Evolutionary conservation across 306 rosid genomes (phyloP), one percentile per base, ranked within the genome.

Genomic region (Pueraria montana): DNA sequence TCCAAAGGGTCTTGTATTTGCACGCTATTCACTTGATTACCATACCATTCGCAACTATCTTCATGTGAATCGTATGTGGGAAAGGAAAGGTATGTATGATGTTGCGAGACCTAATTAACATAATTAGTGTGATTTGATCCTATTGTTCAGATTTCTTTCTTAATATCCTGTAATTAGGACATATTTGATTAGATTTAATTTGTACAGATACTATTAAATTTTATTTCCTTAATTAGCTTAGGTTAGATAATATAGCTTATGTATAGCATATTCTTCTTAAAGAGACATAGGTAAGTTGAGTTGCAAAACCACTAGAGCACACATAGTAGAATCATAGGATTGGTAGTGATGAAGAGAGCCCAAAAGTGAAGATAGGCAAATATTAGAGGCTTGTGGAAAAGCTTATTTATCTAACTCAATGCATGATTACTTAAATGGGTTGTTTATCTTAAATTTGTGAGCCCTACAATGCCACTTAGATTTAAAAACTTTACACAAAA

Each of bases 11-110:
- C 85, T 96, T 82, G 97, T 93, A 83, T 96, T 96, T 67, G 99
- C 98, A 42, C 97, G 98, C 14, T 96, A 93, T 80, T 96, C 99
- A 26, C 97, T 93, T 42, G 98, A 95, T 87, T 93, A 95, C 86
- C 98, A 93, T 65, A 95, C 99, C 82, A 95, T 95, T 72, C 88
- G 98, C 78, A 95, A 93, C 88, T 91, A 93, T 87, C 76, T 95
- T 83, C 56, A 95, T 6, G 84, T 92, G 66, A 91, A 90, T 77
- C 92, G 99, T 8, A 8, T 69, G 17, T 95, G 99, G 98, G 99
- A 58, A 95, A 92, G 87, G 87, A 93, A 84, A 93, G 99, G 99
- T 95, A 85, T n/a, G 67, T 52, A 48, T 21, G 48, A 58, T 69
- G 34, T 38, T 38, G 43, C 7, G 43, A 38, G 2, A 38, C 4